Evolutionary conservation across 768 basidiomycete genomes (phyloP).

Genomic region (Psilocybe cubensis): DNA sequence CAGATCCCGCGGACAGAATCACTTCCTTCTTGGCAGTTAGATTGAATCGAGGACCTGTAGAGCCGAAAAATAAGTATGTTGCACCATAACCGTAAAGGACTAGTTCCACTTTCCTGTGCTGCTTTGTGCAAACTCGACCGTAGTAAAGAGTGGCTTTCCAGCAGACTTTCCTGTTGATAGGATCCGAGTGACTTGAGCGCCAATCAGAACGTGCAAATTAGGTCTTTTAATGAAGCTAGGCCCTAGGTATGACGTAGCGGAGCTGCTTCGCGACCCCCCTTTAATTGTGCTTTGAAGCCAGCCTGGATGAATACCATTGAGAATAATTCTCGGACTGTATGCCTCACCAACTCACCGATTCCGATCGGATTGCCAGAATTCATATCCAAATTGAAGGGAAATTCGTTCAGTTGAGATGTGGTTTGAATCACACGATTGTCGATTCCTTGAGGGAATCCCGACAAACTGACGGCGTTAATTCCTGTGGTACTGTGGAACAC

Average conservation of each 20-base stretch:
- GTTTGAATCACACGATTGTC: slow-evolving; percentile 29
- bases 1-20: slow-evolving; percentile 38
- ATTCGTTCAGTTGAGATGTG: slow-evolving; percentile 29
- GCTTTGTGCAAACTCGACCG: slow-evolving; percentile 13
- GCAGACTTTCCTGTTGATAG: neutral
- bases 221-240: slow-evolving; percentile 14
- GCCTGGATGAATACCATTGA: slow-evolving; percentile 12
- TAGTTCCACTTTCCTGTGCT: slow-evolving; percentile 6
- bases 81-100: too few species aligned
- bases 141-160: slow-evolving; percentile 1
- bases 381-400: slow-evolving; percentile 35
- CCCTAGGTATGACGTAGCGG: slow-evolving; percentile 20
- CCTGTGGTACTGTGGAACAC: slow-evolving; percentile 30
- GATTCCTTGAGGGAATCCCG: slow-evolving; percentile 20
- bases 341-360: slow-evolving; percentile 11
- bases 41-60: slow-evolving; percentile 23
- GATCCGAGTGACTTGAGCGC: slow-evolving; percentile 19
- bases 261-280: slow-evolving; percentile 16
- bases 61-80: neutral
- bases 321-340: neutral
- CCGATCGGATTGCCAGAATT: slow-evolving; percentile 20
- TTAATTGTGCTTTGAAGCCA: slow-evolving; percentile 17
- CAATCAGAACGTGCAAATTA: slow-evolving; percentile 21
- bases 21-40: slow-evolving; percentile 43
- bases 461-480: slow-evolving; percentile 21